Percentiles rank a stretch among this genome's conserved stretches.
Evolutionary conservation across 352 stramenopile species (phyloP).

Genomic region (Pythium sukuiense): DNA sequence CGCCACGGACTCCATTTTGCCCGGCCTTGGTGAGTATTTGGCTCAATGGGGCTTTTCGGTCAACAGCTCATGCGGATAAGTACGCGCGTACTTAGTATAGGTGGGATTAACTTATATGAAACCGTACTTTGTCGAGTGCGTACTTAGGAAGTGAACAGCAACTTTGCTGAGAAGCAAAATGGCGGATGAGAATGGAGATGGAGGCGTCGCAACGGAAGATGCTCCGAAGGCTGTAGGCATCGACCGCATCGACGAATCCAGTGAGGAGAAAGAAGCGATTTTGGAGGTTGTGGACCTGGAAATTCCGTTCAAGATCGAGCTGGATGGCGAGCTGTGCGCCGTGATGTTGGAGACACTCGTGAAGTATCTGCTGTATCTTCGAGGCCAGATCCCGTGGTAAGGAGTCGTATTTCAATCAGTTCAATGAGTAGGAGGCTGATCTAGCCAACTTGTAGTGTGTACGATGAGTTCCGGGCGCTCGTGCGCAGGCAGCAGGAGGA

Average conservation of each 20-base stretch:
- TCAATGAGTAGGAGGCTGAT: background rate
- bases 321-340: slow-evolving; percentile 46
- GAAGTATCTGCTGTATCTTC: slow-evolving; percentile 65
- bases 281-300: slow-evolving; percentile 23
- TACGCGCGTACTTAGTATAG: slow-evolving; percentile 11
- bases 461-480: slow-evolving; percentile 43
- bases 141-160: background rate
- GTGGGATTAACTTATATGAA: slow-evolving; percentile 11
- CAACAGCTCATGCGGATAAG: slow-evolving; percentile 10
- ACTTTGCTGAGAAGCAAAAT: background rate
- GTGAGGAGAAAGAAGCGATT: background rate
- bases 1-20: slow-evolving; percentile 67
- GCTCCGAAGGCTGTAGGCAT: background rate
- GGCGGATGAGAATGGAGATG: slow-evolving; percentile 6
- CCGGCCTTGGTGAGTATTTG: no score
- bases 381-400: slow-evolving; percentile 68
- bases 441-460: slow-evolving; percentile 31
- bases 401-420: background rate
- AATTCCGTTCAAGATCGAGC: slow-evolving; percentile 39
- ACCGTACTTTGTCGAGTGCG: background rate
- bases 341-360: slow-evolving; percentile 38
- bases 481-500: slow-evolving; percentile 30
- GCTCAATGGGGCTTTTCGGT: background rate
- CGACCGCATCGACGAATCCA: no score
- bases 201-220: background rate